phyloP scores from a whole-genome alignment of 768 basidiomycete genomes.

The Sporobolomyces pararoseus region DNA sequence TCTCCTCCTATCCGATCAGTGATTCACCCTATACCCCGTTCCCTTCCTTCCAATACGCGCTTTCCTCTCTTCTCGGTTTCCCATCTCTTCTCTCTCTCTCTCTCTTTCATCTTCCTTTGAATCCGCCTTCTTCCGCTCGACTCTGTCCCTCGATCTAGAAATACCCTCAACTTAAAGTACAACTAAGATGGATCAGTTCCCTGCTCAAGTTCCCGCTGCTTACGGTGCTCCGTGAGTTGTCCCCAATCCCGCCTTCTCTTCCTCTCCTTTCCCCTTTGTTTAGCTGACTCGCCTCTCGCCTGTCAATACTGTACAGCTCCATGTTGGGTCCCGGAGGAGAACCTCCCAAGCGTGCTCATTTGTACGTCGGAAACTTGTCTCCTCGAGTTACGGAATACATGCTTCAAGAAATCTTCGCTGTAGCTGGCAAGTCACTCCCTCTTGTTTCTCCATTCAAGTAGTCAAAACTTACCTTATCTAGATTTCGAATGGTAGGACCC shows the following conservation, averaged over 20 bases:
- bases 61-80: background rate
- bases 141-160: background rate
- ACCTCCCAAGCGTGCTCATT: constrained; percentile 65
- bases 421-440: constrained; percentile 43
- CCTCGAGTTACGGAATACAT: constrained; percentile 98
- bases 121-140: background rate
- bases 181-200: constrained; percentile 35
- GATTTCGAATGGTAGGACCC: constrained; percentile 56
- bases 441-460: background rate
- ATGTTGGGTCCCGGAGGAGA: constrained; percentile 25
- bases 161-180: no score
- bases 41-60: background rate
- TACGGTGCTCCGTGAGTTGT: constrained; percentile 12
- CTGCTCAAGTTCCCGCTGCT: constrained; percentile 8
- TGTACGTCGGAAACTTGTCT: constrained; percentile 97
- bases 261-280: background rate
- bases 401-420: constrained; percentile 70
- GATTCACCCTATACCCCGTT: background rate
- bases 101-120: background rate
- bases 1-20: background rate
- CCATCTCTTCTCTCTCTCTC: background rate
- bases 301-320: background rate
- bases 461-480: no score
- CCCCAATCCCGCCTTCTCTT: background rate
- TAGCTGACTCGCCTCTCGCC: background rate